These are phyloP conservation scores for Acacia pycnantha DNA, from an alignment of 331 rosid genomes.

Conservation along the genomic window DNA sequence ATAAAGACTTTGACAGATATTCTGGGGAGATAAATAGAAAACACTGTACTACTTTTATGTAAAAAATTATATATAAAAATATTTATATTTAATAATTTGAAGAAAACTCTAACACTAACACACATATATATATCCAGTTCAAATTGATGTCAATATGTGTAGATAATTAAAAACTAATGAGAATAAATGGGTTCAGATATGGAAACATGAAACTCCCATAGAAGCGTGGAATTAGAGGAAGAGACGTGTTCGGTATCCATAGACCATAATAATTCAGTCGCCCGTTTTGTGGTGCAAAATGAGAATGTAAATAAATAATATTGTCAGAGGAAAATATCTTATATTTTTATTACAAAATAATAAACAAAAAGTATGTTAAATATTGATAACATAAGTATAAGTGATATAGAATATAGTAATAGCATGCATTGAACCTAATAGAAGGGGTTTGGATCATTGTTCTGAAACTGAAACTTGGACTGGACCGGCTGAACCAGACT, in stretches of 20 bases:
- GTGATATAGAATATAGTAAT: no score
- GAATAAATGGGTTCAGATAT: background rate
- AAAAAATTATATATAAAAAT: no score
- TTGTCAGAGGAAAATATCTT: background rate
- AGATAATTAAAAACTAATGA: background rate
- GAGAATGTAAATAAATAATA: background rate
- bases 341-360: background rate
- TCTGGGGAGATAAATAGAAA: background rate
- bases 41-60: background rate
- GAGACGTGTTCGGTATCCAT: background rate
- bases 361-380: no score
- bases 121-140: no score
- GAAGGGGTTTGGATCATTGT: no score
- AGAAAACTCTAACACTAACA: background rate
- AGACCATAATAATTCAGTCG: background rate
- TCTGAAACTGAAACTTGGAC: no score
- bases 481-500: no score
- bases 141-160: no score
- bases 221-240: background rate
- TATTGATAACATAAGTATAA: no score
- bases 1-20: background rate
- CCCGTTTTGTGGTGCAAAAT: background rate
- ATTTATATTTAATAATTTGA: no score
- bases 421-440: no score
- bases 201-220: background rate